Evolutionary conservation across 73 alveolate species (phyloP), one percentile per base, ranked within the genome.

Genomic region (Paramecium biaurelia): DNA sequence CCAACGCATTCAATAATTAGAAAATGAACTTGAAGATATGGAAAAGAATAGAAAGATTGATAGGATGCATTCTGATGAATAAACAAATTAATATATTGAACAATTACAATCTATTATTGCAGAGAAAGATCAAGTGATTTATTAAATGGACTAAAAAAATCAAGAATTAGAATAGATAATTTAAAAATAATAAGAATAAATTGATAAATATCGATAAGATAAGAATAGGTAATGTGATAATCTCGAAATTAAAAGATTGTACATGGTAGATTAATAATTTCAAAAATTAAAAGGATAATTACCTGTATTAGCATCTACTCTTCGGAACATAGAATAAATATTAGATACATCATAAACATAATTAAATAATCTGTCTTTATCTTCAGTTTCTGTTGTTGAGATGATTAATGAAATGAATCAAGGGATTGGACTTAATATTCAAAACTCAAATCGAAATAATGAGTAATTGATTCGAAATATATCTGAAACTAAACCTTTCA

Each of bases 341-440:
- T 47, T 47, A n/a, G 59, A 63, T 63, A 32, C 84, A 0, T 32
- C 84, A 63, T 63, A 63, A 26, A 11, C 45, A 26, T 53, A 38
- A 7, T 38, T 4, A 53, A 53, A 53, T 53, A 63, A 63, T 63
- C 2, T 63, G 26, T 43, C 90, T 20, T 24, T 79, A 5, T 79
- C 90, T 47, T 79, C 90, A 10, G 90, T 79, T 34, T 79, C 90
- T 14, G 37, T 79, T 57, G 30, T 53, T 53, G 68, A 53, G 15
- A 53, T 53, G 68, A 53, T 53, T 15, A 53, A 53, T 53, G 68
- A 53, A 53, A 53, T 53, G 68, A 53, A 53, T 21, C 30, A 18
- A 18, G 30, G 68, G 1, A n/a, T 53, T n/a, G 68, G 30, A 53
- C 14, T 53, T 18, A 21, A 21, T 18, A 18, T 53, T 53, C 23